phyloP scores from a whole-genome alignment of 2,329 filamentous ascomycete species.

The Truncatella angustata region DNA sequence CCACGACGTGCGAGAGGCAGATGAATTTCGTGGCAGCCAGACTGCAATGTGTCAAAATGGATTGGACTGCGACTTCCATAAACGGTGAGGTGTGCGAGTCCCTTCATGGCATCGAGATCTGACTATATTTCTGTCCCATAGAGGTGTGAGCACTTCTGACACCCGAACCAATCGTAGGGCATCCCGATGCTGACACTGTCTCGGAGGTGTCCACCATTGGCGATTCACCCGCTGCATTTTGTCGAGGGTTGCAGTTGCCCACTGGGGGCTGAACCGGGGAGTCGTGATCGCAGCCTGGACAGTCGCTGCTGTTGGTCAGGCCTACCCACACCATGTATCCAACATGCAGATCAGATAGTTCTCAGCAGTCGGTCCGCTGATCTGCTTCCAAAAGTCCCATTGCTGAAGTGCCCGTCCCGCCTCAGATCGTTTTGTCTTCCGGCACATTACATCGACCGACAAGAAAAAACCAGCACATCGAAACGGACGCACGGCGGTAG shows the following conservation, averaged over 20 bases:
- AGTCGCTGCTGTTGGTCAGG: slow-evolving; percentile 8
- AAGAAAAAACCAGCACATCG: too few relatives aligned
- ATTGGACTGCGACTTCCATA: too few relatives aligned
- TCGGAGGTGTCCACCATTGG: background rate
- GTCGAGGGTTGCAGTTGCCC: background rate
- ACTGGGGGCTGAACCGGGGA: slow-evolving; percentile 4
- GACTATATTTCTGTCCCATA: background rate
- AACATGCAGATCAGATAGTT: background rate
- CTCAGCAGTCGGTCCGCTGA: background rate
- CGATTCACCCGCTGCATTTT: background rate
- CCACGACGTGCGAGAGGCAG: too few relatives aligned
- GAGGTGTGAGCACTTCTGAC: slow-evolving; percentile 2
- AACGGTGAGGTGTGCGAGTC: too few relatives aligned
- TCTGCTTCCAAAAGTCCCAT: background rate
- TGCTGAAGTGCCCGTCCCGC: background rate
- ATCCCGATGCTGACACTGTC: slow-evolving; percentile 1
- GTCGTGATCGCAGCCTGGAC: background rate
- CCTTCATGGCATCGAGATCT: too few relatives aligned
- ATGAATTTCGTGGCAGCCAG: too few relatives aligned
- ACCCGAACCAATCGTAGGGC: background rate
- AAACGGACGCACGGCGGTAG: too few relatives aligned
- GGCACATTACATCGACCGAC: background rate
- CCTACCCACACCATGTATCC: background rate
- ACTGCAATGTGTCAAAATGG: too few relatives aligned
- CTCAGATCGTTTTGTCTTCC: background rate